phyloP scores from a whole-genome alignment of 2,329 filamentous ascomycete species.

The Fusarium aywerte region DNA sequence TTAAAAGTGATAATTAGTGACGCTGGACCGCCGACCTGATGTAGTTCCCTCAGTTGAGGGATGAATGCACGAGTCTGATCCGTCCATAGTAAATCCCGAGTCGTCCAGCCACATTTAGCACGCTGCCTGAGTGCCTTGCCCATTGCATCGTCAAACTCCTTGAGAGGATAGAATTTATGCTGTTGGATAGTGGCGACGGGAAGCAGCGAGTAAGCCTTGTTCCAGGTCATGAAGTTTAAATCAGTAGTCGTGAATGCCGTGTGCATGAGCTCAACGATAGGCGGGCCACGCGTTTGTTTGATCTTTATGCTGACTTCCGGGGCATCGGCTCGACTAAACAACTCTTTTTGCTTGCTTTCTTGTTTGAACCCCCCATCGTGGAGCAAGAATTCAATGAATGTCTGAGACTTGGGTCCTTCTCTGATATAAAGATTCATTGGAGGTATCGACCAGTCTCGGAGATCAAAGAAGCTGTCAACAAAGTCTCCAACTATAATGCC shows the following conservation, averaged over 20 bases:
- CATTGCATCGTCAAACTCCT: accelerated
- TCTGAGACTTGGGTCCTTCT: background rate
- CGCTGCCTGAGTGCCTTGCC: background rate
- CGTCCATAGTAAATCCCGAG: background rate
- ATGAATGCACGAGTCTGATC: background rate
- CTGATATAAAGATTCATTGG: background rate
- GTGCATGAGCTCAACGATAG: background rate
- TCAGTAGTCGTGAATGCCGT: background rate
- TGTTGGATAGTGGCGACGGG: background rate
- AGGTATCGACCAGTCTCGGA: background rate
- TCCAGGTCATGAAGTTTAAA: constrained; percentile 3
- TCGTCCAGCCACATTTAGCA: background rate
- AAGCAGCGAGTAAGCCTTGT: background rate
- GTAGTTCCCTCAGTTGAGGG: background rate
- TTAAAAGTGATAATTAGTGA: background rate
- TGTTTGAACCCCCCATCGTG: no score
- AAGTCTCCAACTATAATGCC: background rate
- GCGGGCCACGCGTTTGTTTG: background rate
- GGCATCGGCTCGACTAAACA: background rate
- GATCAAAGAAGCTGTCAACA: background rate
- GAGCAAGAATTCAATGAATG: background rate
- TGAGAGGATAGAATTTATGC: background rate
- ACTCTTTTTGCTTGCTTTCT: no score
- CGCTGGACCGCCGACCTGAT: background rate
- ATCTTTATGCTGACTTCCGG: background rate